phyloP scores from a whole-genome alignment of 495 filamentous ascomycete genomes.

The Trichoderma asperelloides region DNA sequence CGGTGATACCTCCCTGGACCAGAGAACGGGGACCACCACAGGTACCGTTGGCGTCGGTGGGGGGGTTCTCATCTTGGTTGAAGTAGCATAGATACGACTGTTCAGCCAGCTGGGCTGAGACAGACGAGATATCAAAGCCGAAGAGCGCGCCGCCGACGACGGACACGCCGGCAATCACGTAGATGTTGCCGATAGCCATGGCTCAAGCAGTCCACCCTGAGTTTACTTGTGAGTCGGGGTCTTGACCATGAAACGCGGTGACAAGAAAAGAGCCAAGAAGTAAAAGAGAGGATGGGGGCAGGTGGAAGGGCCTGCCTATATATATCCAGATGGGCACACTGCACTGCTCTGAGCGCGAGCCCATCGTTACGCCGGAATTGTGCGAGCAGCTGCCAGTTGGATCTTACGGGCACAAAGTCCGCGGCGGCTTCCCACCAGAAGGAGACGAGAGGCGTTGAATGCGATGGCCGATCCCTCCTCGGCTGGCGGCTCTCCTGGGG shows the following conservation, averaged over 20 bases:
- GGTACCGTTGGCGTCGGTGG: not conserved
- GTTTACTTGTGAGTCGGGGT: not conserved
- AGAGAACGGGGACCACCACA: slow-evolving; percentile 1
- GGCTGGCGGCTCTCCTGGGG: too few species aligned
- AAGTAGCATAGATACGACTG: slow-evolving; percentile 56
- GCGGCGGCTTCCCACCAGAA: not conserved
- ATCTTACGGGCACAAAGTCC: not conserved
- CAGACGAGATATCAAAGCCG: slow-evolving; percentile 65
- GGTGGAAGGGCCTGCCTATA: not conserved
- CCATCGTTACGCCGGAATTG: not conserved
- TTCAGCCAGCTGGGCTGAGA: slow-evolving; percentile 59
- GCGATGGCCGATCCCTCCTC: too few species aligned
- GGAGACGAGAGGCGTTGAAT: too few species aligned
- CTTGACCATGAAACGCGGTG: not conserved
- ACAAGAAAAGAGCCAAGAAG: not conserved
- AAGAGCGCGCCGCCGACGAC: slow-evolving; percentile 52
- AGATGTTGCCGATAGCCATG: slow-evolving; percentile 10
- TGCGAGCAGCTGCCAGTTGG: not conserved
- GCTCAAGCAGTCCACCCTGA: not conserved
- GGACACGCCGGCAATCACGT: slow-evolving; percentile 7
- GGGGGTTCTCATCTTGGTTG: slow-evolving; percentile 29
- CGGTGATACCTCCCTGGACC: slow-evolving; percentile 53
- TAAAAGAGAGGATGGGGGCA: not conserved
- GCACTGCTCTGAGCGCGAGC: too few species aligned
- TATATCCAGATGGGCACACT: not conserved